phyloP scores from a whole-genome alignment of 805 yeast species.

The Alloascoidea hylecoeti region DNA sequence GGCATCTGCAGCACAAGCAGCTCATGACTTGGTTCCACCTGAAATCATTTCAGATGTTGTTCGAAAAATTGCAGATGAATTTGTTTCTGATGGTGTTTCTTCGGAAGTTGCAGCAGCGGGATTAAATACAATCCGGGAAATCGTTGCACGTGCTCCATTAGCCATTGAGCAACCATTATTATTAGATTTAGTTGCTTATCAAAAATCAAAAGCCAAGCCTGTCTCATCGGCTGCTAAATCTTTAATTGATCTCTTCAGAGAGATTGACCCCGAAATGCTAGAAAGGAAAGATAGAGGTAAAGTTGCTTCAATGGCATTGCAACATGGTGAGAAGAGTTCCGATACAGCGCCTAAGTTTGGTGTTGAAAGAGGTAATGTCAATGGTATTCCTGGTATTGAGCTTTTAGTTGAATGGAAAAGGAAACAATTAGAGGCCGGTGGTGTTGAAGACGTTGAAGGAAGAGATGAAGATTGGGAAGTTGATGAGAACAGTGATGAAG shows the following conservation, averaged over 20 bases:
- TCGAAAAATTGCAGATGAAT: constrained; percentile 85
- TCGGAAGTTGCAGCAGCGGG: constrained; percentile 98
- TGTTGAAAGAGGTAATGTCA: constrained; percentile 44
- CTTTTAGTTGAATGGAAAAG: constrained; percentile 76
- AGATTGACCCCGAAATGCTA: constrained; percentile 94
- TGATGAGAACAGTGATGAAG: constrained; percentile 25
- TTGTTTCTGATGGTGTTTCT: constrained; percentile 96
- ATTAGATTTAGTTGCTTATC: constrained; percentile 83
- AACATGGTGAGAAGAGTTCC: constrained; percentile 25
- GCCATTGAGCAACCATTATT: constrained; percentile 81
- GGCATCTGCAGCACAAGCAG: constrained; percentile 95
- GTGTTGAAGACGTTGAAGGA: constrained; percentile 43
- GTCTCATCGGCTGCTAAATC: constrained; percentile 92
- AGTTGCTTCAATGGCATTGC: constrained; percentile 70
- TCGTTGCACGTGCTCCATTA: constrained; percentile 83
- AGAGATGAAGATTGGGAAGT: constrained; percentile 49
- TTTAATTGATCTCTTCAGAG: constrained; percentile 75
- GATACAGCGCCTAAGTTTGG: constrained; percentile 35
- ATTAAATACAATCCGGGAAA: constrained; percentile 87
- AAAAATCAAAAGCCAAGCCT: constrained; percentile 86
- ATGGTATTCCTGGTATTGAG: constrained; percentile 87
- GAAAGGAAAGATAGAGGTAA: constrained; percentile 87
- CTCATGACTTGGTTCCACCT: constrained; percentile 96
- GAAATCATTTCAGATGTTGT: constrained; percentile 71
- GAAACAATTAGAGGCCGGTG: constrained; percentile 40